These are phyloP conservation scores for Gentiana dahurica DNA, from an alignment of 257 asterid species.

Conservation along the genomic window DNA sequence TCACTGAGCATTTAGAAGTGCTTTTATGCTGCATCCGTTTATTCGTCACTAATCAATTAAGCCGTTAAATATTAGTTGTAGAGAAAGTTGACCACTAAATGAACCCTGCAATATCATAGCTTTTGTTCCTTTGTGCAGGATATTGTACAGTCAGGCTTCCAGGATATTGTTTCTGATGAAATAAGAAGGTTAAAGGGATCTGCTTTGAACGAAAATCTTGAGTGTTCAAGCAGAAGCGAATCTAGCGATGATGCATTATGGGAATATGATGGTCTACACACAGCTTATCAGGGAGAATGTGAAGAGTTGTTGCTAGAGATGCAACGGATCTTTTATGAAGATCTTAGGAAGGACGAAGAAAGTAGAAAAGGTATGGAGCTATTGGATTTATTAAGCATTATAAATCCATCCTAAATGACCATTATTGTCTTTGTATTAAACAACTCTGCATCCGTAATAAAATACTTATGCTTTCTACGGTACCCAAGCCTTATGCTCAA, in stretches of 20 bases:
- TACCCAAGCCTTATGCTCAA: no score
- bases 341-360: conserved; percentile 38
- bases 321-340: conserved; percentile 89
- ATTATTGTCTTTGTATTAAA: no score
- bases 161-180: conserved; percentile 70
- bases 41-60: no score
- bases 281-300: conserved; percentile 63
- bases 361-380: conserved; percentile 31
- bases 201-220: conserved; percentile 21
- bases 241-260: conserved; percentile 59
- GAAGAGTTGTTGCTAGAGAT: conserved; percentile 80
- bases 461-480: no score
- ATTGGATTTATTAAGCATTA: neutral
- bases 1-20: no score
- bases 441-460: no score
- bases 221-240: conserved; percentile 13
- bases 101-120: neutral
- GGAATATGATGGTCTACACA: conserved; percentile 75
- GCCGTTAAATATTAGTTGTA: no score
- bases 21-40: no score
- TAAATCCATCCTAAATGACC: no score
- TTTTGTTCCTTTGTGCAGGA: conserved; percentile 35
- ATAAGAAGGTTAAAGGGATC: conserved; percentile 49
- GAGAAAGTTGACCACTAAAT: no score
- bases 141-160: conserved; percentile 46